A percentile compares a stretch with the other conserved stretches of the same genome.
These are phyloP conservation scores for Dothidotthia symphoricarpi DNA, from an alignment of 2,329 filamentous ascomycete species.

Conservation along the genomic window DNA sequence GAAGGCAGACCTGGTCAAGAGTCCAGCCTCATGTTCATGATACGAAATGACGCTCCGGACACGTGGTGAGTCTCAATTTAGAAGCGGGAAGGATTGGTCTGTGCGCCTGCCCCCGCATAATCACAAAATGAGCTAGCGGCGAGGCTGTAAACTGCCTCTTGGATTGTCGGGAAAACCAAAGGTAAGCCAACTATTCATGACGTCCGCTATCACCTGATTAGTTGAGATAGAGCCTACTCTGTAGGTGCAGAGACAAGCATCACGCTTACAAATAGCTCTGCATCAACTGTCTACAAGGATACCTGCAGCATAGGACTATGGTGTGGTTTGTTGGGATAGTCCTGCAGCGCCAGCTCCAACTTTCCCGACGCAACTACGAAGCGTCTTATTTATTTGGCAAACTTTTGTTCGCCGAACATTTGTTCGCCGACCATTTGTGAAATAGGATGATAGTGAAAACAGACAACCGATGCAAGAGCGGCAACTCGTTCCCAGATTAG, in stretches of 20 bases:
- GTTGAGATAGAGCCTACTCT: not conserved
- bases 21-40: constrained; percentile 3
- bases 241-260: not conserved
- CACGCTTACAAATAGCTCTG: not conserved
- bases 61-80: constrained; percentile 7
- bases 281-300: not conserved
- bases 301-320: constrained; percentile 1
- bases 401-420: too few relatives aligned
- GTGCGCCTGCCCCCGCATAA: constrained; percentile 3
- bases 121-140: not conserved
- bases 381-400: too few relatives aligned
- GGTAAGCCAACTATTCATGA: not conserved
- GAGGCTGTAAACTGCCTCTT: constrained; percentile 7
- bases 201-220: not conserved
- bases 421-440: too few relatives aligned
- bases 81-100: constrained; percentile 7
- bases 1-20: not conserved
- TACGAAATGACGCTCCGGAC: not conserved
- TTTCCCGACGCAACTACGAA: too few relatives aligned
- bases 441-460: too few relatives aligned
- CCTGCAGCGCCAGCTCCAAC: too few relatives aligned
- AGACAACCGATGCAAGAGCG: too few relatives aligned
- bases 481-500: too few relatives aligned
- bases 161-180: too few relatives aligned
- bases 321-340: too few relatives aligned